phyloP scores from a whole-genome alignment of 495 filamentous ascomycete genomes.

The Daldinia concentrica region DNA sequence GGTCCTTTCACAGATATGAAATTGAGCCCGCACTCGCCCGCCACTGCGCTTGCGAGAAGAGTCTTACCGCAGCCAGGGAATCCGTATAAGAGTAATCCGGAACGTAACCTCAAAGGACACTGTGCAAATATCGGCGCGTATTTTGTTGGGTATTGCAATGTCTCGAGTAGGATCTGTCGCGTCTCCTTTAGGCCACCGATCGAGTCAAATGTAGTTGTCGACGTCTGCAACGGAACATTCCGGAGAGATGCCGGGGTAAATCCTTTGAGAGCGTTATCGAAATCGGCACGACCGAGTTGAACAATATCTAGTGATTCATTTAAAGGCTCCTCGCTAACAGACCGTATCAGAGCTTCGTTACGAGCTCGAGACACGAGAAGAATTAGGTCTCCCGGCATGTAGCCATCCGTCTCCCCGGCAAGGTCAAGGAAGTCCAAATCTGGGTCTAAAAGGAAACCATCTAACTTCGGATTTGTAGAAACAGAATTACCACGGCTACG shows the following conservation, averaged over 20 bases:
- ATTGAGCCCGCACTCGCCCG: slow-evolving; percentile 94
- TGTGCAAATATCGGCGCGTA: slow-evolving; percentile 98
- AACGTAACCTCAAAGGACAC: slow-evolving; percentile 90
- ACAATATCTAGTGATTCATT: slow-evolving; percentile 54
- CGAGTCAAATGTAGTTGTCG: slow-evolving; percentile 85
- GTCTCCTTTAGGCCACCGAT: slow-evolving; percentile 91
- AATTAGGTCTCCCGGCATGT: slow-evolving; percentile 94
- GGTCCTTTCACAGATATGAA: slow-evolving; percentile 98
- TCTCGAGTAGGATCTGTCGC: slow-evolving; percentile 87
- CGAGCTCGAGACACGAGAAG: slow-evolving; percentile 86
- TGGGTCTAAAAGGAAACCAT: slow-evolving; percentile 72
- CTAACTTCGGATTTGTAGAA: slow-evolving; percentile 48
- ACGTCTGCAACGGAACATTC: slow-evolving; percentile 90
- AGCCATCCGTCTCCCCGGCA: slow-evolving; percentile 92
- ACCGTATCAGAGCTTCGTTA: slow-evolving; percentile 88
- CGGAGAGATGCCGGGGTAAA: slow-evolving; percentile 95
- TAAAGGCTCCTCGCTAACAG: slow-evolving; percentile 57
- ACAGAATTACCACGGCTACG: slow-evolving; percentile 24
- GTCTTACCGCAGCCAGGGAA: slow-evolving; percentile 98
- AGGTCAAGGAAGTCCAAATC: slow-evolving; percentile 92
- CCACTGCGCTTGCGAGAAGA: slow-evolving; percentile 89
- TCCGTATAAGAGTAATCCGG: slow-evolving; percentile 90
- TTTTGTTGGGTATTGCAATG: slow-evolving; percentile 94
- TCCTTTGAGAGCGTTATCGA: slow-evolving; percentile 82
- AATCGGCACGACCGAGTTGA: slow-evolving; percentile 74